These are phyloP conservation scores for Bipolaris victoriae DNA, from an alignment of 2,329 filamentous ascomycete genomes.

Conservation along the genomic window DNA sequence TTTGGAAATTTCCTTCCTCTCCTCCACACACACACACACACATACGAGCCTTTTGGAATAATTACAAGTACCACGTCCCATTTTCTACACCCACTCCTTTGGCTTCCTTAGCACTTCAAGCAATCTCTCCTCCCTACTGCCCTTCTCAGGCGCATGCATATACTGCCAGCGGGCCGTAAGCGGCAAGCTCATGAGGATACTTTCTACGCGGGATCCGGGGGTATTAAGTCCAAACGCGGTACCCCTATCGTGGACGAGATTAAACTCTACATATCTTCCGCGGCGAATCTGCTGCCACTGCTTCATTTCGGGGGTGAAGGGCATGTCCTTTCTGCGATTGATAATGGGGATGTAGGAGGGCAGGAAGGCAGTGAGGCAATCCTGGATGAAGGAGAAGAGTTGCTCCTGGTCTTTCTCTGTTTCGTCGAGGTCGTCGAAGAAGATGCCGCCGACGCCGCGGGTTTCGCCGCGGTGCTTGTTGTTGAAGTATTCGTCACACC, in stretches of 20 bases:
- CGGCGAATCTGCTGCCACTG: slow-evolving; percentile 94
- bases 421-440: slow-evolving; percentile 96
- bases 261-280: slow-evolving; percentile 98
- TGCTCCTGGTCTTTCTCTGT: slow-evolving; percentile 85
- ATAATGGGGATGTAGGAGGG: slow-evolving; percentile 92
- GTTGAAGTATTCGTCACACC: slow-evolving; percentile 98
- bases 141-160: slow-evolving; percentile 84
- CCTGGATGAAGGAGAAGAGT: slow-evolving; percentile 86
- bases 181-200: slow-evolving; percentile 95
- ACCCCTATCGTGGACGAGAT: slow-evolving; percentile 93
- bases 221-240: slow-evolving; percentile 94
- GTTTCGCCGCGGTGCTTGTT: slow-evolving; percentile 89
- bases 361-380: slow-evolving; percentile 83
- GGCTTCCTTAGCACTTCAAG: slow-evolving; percentile 72
- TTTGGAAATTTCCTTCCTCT: too few species aligned
- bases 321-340: slow-evolving; percentile 87
- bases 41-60: not conserved
- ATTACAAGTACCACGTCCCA: too few species aligned
- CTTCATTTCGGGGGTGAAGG: slow-evolving; percentile 84
- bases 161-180: slow-evolving; percentile 94
- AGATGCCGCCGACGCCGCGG: slow-evolving; percentile 92
- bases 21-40: too few species aligned
- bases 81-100: slow-evolving; percentile 61
- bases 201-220: slow-evolving; percentile 89
- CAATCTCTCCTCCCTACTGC: slow-evolving; percentile 77